A percentile compares a stretch with the other conserved stretches of the same genome.
phyloP scores from a whole-genome alignment of 305 asterid species.

The Plantago lanceolata region DNA sequence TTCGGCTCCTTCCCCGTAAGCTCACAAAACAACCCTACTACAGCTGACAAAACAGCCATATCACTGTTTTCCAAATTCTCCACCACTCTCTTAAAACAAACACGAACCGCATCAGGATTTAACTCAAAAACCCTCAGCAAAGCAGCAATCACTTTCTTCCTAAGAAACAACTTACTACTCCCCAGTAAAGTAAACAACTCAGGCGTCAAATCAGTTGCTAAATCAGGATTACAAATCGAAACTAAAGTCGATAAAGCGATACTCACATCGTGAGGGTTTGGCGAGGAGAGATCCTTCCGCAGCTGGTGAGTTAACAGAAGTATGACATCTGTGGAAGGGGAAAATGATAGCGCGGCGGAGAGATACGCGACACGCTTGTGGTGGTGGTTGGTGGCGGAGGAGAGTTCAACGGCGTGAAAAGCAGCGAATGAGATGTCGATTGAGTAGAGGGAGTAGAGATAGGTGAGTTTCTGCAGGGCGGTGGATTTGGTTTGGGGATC shows the following conservation, averaged over 20 bases:
- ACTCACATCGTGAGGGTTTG: slow-evolving; percentile 66
- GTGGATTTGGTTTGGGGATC: slow-evolving; percentile 65
- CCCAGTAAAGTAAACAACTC: slow-evolving; percentile 64
- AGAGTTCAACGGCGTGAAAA: slow-evolving; percentile 80
- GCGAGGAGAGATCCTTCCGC: slow-evolving; percentile 74
- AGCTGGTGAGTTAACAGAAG: slow-evolving; percentile 90
- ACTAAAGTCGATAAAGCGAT: slow-evolving; percentile 67
- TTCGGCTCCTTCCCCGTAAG: slow-evolving; percentile 64
- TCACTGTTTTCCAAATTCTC: slow-evolving; percentile 75
- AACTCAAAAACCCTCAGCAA: slow-evolving; percentile 63
- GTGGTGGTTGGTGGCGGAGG: slow-evolving; percentile 57
- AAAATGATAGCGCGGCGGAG: slow-evolving; percentile 73
- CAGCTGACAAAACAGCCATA: slow-evolving; percentile 64
- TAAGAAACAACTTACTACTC: slow-evolving; percentile 47
- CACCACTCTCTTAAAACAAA: slow-evolving; percentile 80
- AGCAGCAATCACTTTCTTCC: slow-evolving; percentile 64
- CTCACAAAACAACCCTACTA: slow-evolving; percentile 84
- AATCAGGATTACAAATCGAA: slow-evolving; percentile 63
- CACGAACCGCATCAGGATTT: slow-evolving; percentile 83
- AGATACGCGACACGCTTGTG: slow-evolving; percentile 70
- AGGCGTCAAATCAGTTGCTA: slow-evolving; percentile 81
- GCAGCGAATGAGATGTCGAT: slow-evolving; percentile 81
- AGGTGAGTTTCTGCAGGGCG: slow-evolving; percentile 80
- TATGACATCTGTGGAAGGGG: slow-evolving; percentile 76
- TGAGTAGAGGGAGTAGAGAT: slow-evolving; percentile 76